A percentile compares a stretch with the other conserved stretches of the same genome.
Conservation (phyloP, 257 asterid species). For the Solanum ossicruentum region DNA sequence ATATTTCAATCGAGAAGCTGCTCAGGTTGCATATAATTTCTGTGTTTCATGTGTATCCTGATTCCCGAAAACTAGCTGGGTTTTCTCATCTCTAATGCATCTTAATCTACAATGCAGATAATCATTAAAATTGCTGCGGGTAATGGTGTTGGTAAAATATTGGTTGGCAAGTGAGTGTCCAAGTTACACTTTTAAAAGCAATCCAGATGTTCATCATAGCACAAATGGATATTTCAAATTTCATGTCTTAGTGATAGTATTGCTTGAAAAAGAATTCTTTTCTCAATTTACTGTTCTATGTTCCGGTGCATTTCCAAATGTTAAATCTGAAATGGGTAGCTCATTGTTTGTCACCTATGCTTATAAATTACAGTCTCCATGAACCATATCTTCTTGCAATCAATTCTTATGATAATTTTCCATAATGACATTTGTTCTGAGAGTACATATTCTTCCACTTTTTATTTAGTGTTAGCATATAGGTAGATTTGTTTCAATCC, state of each 20-base stretch:
- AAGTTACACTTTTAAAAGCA: not conserved
- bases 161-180: slow-evolving; percentile 78
- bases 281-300: not conserved
- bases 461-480: not conserved
- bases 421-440: not conserved
- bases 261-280: not conserved
- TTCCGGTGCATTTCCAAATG: not conserved
- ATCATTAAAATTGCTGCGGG: slow-evolving; percentile 90
- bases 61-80: not conserved
- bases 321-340: not conserved
- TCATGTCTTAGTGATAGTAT: not conserved
- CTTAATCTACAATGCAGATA: slow-evolving; percentile 39
- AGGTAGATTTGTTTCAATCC: not conserved
- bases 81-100: slow-evolving; percentile 12
- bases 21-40: slow-evolving; percentile 44
- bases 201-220: not conserved
- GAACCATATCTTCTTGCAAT: not conserved
- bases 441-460: not conserved
- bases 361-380: not conserved
- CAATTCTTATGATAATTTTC: not conserved
- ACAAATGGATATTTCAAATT: not conserved
- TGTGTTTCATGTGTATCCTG: not conserved
- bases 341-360: not conserved
- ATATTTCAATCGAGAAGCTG: slow-evolving; percentile 82
- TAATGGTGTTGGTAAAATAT: slow-evolving; percentile 77